A percentile compares a stretch with the other conserved stretches of the same genome.
phyloP scores from a whole-genome alignment of 2,329 filamentous ascomycete species.

The Fusarium gaditjirri region DNA sequence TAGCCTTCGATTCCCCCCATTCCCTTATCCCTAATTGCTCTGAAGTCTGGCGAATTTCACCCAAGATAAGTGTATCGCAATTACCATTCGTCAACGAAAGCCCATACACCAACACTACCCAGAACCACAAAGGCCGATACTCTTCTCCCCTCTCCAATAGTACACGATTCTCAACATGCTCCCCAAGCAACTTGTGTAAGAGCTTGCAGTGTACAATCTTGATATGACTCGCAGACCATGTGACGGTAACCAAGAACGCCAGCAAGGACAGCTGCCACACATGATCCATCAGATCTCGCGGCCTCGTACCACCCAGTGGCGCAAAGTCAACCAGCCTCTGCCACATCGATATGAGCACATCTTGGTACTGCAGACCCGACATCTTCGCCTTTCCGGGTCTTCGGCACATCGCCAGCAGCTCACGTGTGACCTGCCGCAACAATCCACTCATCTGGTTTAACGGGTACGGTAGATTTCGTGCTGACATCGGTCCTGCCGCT shows the following conservation, averaged over 20 bases:
- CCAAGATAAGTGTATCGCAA: not conserved
- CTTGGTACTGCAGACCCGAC: slow-evolving; percentile 21
- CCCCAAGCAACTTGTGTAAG: slow-evolving; percentile 14
- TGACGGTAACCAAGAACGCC: slow-evolving; percentile 24
- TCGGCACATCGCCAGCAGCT: slow-evolving; percentile 18
- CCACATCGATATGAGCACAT: slow-evolving; percentile 29
- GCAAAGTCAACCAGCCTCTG: slow-evolving; percentile 26
- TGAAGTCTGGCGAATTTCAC: not conserved
- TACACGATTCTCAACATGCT: not conserved
- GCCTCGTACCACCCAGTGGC: slow-evolving; percentile 4
- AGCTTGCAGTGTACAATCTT: not conserved
- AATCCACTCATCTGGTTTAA: slow-evolving; percentile 9
- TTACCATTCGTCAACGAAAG: slow-evolving; percentile 2
- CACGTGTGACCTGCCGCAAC: not conserved
- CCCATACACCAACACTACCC: slow-evolving; percentile 27
- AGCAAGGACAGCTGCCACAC: slow-evolving; percentile 22
- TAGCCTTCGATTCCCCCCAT: slow-evolving; percentile 18
- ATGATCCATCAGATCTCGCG: slow-evolving; percentile 19
- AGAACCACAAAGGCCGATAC: slow-evolving; percentile 20
- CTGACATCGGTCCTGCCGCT: not conserved
- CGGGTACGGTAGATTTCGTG: not conserved
- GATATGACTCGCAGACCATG: slow-evolving; percentile 10
- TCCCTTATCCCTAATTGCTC: not conserved
- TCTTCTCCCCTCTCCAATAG: slow-evolving; percentile 1
- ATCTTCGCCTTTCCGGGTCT: slow-evolving; percentile 12